phyloP scores from a whole-genome alignment of 441 rosid genomes.

The Rhodomyrtus psidioides region DNA sequence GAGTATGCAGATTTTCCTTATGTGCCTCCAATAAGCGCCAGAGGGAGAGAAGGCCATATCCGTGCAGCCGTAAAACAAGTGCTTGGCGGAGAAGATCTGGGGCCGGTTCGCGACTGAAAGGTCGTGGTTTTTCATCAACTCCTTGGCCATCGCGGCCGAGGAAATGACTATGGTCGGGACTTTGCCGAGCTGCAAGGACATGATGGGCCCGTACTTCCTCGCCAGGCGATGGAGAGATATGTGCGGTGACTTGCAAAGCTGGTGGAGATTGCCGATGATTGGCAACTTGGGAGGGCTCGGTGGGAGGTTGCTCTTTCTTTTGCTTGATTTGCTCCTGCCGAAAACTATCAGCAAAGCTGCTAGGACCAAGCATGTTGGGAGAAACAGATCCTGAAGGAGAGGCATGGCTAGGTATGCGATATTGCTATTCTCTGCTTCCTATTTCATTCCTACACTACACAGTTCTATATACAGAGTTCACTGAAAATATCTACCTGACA shows the following conservation, averaged over 20 bases:
- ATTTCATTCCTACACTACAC: no score
- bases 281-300: conserved; percentile 34
- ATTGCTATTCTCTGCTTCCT: no score
- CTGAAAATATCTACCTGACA: no score
- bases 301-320: conserved; percentile 19
- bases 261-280: conserved; percentile 31
- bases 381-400: conserved; percentile 9
- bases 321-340: background rate
- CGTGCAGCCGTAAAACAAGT: conserved; percentile 7
- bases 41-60: conserved; percentile 11
- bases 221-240: conserved; percentile 16
- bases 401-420: conserved; percentile 12
- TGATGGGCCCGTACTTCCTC: conserved; percentile 22
- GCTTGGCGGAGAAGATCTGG: conserved; percentile 1
- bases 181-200: conserved; percentile 16
- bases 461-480: no score
- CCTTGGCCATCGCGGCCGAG: conserved; percentile 20
- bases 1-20: conserved; percentile 12
- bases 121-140: conserved; percentile 17
- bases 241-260: conserved; percentile 15
- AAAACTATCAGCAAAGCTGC: conserved; percentile 9
- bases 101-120: conserved; percentile 12
- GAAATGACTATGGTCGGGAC: conserved; percentile 23
- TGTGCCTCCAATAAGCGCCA: conserved; percentile 23
- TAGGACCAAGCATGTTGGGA: conserved; percentile 15